Base-by-base conservation (phyloP, 1,284 basidiomycete genomes). In the Waitea zeae region DNA sequence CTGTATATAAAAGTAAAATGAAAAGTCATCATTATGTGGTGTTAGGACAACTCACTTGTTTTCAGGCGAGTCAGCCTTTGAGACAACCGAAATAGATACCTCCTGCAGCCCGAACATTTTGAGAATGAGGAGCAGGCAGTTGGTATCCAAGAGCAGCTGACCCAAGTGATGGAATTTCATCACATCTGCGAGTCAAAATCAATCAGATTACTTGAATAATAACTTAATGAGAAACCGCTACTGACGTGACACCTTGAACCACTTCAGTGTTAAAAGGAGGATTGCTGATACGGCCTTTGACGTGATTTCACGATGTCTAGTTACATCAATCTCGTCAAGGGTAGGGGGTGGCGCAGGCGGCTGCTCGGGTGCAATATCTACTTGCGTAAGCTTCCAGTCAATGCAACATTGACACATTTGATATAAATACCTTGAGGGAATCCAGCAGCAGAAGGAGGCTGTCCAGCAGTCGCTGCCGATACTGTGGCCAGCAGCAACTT, bases 161-260 rank as follows among this genome's bases (percentile, higher is more conserved):
- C 89, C 88, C 20, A 99, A 66, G 54, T 96, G 89, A 55, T 98
- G 92, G 52, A 96, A 97, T 52, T 98, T 98, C 81, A 99, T 92
- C 20, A 83, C 78, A 57, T 98, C 88, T 92, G 46, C 15, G 4
- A 33, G 39, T 7, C n/a, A n/a, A n/a, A n/a, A n/a, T n/a, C n/a
- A n/a, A n/a, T n/a, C n/a, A n/a, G n/a, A n/a, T n/a, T n/a, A n/a
- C n/a, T n/a, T n/a, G n/a, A n/a, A n/a, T n/a, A n/a, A n/a, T n/a
- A n/a, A 18, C 17, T n/a, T n/a, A n/a, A n/a, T n/a, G n/a, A n/a
- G n/a, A n/a, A n/a, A n/a, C n/a, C n/a, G n/a, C n/a, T 31, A 67
- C 81, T 53, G 44, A 92, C 89, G 90, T 34, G 89, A 95, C 20
- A 84, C 84, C 56, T 97, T 98, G 68, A 97, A 96, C 95, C 95